Percentiles rank a stretch among this genome's conserved stretches.
Evolutionary conservation across 768 basidiomycete species (phyloP).

Genomic region (Leccinum fibrillosum): DNA sequence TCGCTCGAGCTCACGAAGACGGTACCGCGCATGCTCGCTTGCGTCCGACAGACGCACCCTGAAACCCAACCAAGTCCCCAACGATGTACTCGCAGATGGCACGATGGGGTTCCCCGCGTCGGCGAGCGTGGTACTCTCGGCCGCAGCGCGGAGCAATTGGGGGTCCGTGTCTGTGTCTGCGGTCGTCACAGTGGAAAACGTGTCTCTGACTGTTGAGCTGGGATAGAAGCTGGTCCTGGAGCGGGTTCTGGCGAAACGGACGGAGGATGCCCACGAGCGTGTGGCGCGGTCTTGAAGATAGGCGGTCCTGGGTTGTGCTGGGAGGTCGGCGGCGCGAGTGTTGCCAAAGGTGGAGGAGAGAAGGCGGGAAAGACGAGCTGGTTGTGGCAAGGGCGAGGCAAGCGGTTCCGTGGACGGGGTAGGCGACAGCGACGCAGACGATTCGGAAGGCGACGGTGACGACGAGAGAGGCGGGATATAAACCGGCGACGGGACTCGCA

Average conservation of each 20-base stretch:
- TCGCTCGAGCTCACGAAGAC: constrained; percentile 14
- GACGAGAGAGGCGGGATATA: constrained; percentile 22
- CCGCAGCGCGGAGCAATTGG: constrained; percentile 2
- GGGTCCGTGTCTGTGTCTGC: constrained; percentile 16
- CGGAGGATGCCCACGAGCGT: not conserved
- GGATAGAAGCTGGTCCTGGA: constrained; percentile 17
- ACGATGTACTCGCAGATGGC: not conserved
- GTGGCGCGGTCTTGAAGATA: constrained; percentile 13
- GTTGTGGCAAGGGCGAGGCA: not conserved
- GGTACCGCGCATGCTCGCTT: constrained; percentile 21
- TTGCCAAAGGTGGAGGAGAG: constrained; percentile 21
- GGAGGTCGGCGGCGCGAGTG: constrained; percentile 1
- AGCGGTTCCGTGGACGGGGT: constrained; percentile 16
- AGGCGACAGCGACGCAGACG: constrained; percentile 12
- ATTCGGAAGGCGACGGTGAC: constrained; percentile 10
- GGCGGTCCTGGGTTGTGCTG: constrained; percentile 14
- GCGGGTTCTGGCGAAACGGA: constrained; percentile 8
- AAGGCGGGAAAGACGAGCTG: constrained; percentile 18
- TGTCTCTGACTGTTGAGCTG: constrained; percentile 10
- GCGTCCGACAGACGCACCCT: constrained; percentile 24
- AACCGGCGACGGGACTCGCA: constrained; percentile 21
- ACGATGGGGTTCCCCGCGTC: not conserved
- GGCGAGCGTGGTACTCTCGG: not conserved
- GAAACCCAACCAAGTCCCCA: constrained; percentile 14
- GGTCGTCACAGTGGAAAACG: constrained; percentile 22